Evolutionary conservation across 2,329 filamentous ascomycete genomes (phyloP), one percentile per base, ranked within the genome.

Genomic region (Trichoderma atrobrunneum): DNA sequence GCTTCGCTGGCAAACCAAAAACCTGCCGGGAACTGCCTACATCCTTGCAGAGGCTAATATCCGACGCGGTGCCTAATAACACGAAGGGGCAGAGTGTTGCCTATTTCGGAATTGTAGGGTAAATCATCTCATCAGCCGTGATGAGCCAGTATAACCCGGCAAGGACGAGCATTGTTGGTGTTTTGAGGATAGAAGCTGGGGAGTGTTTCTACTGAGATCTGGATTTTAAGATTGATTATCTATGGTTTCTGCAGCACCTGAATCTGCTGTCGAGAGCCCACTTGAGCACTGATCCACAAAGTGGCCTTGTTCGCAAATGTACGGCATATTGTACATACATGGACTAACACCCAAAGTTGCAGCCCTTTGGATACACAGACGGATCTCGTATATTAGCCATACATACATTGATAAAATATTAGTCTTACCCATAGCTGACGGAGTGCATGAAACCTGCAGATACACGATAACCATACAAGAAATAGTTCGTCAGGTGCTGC

Each of bases 21-120:
- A 24, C 48, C 48, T 24, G 67, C 67, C 67, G 39, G 60, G 51
- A 34, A 30, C 39, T 70, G 48, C 51, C 64, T 28, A 34, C 51
- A 67, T 59, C 67, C 67, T 61, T 51, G 67, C 26, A 48, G 18
- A 43, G 18, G 57, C 57, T 62, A 70, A 69, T 61, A 69, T 69
- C 64, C 64, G 64, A 57, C 64, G 32, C 63, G 14, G 63, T 36
- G 30, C 48, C 63, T 65, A 39, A 67, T 59, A 21, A 43, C 51
- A 67, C n/a, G 57, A 60, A 60, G 57, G 21, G 51, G 63, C 30
- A 57, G 51, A 34, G 32, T 18, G 56, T 60, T 60, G 36, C 65
- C 54, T 24, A 43, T 48, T 69, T 18, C 34, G n/a, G 56, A 51
- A 34, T 34, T 69, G 56, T 48, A 69, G 54, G 65, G 65, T 69